A percentile compares a stretch with the other conserved stretches of the same genome.
phyloP scores from a whole-genome alignment of 2,329 filamentous ascomycete genomes.

The Chaetomium sp. region DNA sequence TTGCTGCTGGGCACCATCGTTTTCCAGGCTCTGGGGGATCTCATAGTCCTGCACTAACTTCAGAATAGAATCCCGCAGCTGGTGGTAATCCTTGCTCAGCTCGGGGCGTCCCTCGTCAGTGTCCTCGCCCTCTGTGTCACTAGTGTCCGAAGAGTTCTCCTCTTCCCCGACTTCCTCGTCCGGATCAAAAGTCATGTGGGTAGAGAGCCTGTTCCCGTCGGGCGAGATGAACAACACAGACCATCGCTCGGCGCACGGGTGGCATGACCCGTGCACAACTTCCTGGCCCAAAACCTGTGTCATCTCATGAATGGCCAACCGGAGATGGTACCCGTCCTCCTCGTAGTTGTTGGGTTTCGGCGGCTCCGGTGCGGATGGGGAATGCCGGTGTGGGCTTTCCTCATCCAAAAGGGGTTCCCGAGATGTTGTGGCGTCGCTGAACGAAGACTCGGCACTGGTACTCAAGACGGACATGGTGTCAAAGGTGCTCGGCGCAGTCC shows the following conservation, averaged over 20 bases:
- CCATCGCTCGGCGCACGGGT: conserved; percentile 80
- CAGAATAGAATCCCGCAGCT: conserved; percentile 71
- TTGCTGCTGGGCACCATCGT: conserved; percentile 52
- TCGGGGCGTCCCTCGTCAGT: conserved; percentile 51
- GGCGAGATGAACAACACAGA: conserved; percentile 71
- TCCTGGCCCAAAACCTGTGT: conserved; percentile 58
- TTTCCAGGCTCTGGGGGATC: conserved; percentile 61
- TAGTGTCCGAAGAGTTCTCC: conserved; percentile 49
- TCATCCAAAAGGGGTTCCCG: conserved; percentile 58
- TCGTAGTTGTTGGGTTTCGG: conserved; percentile 47
- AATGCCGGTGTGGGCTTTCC: conserved; percentile 47
- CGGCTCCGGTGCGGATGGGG: conserved; percentile 44
- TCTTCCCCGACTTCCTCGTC: conserved; percentile 61
- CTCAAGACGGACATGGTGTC: conserved; percentile 67
- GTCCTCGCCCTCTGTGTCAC: conserved; percentile 56
- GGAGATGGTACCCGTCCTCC: conserved; percentile 59
- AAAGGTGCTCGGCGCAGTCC: conserved; percentile 47
- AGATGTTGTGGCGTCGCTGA: conserved; percentile 63
- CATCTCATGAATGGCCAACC: conserved; percentile 65
- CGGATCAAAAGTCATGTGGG: conserved; percentile 65
- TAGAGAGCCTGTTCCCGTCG: conserved; percentile 63
- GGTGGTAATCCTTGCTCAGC: conserved; percentile 72
- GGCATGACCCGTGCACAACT: conserved; percentile 58
- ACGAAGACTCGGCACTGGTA: conserved; percentile 64
- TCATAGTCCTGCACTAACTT: conserved; percentile 79